Percentiles rank a stretch among this genome's conserved stretches.
phyloP scores from a whole-genome alignment of 306 rosid genomes.

The Cucumis hystrix region DNA sequence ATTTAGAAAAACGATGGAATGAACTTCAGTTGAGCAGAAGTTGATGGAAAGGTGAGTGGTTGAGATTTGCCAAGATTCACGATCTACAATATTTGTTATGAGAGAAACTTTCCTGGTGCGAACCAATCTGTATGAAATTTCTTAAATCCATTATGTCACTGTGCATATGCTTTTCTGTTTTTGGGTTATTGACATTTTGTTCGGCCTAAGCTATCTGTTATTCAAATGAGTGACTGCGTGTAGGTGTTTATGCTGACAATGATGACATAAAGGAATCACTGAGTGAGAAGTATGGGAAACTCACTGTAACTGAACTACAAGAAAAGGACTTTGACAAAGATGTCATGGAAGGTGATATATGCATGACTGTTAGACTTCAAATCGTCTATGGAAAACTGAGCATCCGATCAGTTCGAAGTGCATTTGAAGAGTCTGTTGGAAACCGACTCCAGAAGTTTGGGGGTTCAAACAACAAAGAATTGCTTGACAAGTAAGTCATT shows the following conservation, averaged over 20 bases:
- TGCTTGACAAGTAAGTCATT: slow-evolving; percentile 65
- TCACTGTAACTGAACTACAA: slow-evolving; percentile 33
- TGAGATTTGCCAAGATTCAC: not conserved
- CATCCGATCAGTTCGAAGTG: slow-evolving; percentile 72
- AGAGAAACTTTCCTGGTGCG: not conserved
- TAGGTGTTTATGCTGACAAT: slow-evolving; percentile 75
- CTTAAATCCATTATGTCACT: not conserved
- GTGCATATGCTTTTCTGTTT: not conserved
- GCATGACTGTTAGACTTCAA: slow-evolving; percentile 75
- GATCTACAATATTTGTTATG: not conserved
- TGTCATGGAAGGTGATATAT: slow-evolving; percentile 62
- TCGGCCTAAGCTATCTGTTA: not conserved
- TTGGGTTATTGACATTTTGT: not conserved
- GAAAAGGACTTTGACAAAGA: slow-evolving; percentile 47
- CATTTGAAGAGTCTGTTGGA: slow-evolving; percentile 86
- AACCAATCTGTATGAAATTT: not conserved
- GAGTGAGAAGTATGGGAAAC: slow-evolving; percentile 45
- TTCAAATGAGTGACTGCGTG: slow-evolving; percentile 4
- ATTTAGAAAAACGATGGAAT: not conserved
- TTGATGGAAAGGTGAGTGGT: not conserved
- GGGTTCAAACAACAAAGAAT: slow-evolving; percentile 51
- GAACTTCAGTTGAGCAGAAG: not conserved
- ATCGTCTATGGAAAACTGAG: slow-evolving; percentile 70
- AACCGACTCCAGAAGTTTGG: slow-evolving; percentile 59
- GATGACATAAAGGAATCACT: slow-evolving; percentile 38